A percentile compares a stretch with the other conserved stretches of the same genome.
phyloP scores from a whole-genome alignment of 129 eudicot genomes.

The Calendula officinalis region DNA sequence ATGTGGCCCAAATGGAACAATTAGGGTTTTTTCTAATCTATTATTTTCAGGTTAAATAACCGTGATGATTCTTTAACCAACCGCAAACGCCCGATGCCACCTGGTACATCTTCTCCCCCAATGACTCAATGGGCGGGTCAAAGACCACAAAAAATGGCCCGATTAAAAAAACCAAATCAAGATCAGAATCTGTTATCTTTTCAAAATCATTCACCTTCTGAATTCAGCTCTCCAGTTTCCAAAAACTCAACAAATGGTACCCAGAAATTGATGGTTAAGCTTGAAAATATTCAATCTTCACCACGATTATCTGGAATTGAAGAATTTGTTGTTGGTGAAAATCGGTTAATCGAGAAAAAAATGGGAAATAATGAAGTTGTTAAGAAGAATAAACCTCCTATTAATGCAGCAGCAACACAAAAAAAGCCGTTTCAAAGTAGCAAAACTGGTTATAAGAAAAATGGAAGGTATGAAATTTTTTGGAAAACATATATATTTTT shows the following conservation, averaged over 20 bases:
- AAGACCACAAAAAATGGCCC: slow-evolving; percentile 80
- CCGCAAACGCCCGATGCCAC: slow-evolving; percentile 26
- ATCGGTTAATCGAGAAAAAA: slow-evolving; percentile 42
- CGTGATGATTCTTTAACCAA: slow-evolving; percentile 44
- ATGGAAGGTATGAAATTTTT: slow-evolving; percentile 54
- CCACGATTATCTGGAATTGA: slow-evolving; percentile 62
- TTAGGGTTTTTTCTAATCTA: not conserved
- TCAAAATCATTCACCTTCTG: slow-evolving; percentile 63
- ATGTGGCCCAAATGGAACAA: slow-evolving; percentile 24
- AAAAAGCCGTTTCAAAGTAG: slow-evolving; percentile 44
- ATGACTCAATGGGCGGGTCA: slow-evolving; percentile 89
- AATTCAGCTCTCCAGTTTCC: slow-evolving; percentile 39
- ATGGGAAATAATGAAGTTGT: slow-evolving; percentile 34
- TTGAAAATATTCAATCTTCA: slow-evolving; percentile 56
- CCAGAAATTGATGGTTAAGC: slow-evolving; percentile 47
- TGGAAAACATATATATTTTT: not conserved
- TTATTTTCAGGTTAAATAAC: slow-evolving; percentile 44
- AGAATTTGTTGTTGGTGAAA: slow-evolving; percentile 70
- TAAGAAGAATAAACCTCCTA: slow-evolving; percentile 49
- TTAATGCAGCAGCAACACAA: slow-evolving; percentile 28
- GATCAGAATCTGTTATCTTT: slow-evolving; percentile 53
- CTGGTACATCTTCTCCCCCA: slow-evolving; percentile 38
- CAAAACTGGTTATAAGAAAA: slow-evolving; percentile 62
- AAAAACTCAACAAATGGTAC: slow-evolving; percentile 42
- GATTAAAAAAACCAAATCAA: slow-evolving; percentile 67